Base-by-base conservation (phyloP, 306 rosid genomes). In the Cicer yamashitae region DNA sequence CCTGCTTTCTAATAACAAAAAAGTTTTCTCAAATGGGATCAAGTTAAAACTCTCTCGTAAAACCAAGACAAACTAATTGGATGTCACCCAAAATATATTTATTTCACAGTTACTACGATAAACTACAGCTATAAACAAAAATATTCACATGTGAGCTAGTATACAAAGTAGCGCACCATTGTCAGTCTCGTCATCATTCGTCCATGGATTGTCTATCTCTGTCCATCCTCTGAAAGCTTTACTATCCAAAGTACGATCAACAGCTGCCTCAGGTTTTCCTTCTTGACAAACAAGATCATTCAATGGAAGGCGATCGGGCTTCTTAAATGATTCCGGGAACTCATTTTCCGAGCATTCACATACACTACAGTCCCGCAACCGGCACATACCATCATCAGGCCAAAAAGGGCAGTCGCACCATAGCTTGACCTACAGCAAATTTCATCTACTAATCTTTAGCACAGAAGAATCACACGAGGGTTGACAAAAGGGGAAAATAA, bases 341-440 rank as follows among this genome's bases (percentile, higher is more conserved):
- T 94, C 99, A 30, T 39, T 85, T 8, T 94, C 96, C 11, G 97
- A 92, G 59, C 99, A 94, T 85, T 94, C 99, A 82, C 99, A 94
- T 43, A 94, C 99, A 86, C 96, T 94, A 78, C 97, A 94, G 67
- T 94, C 99, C 75, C 97, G 87, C 91, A 94, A 81, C 60, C 88
- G 90, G 80, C 99, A 94, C 99, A 94, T 94, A 41, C 99, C 99
- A 82, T 94, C 99, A 40, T 94, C 97, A 22, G 96, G 99, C 99
- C 99, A 94, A 77, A 91, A 94, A 20, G 96, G 99, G 81, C 99
- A 94, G 84, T 94, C 93, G 37, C 99, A 94, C 99, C 97, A 90
- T 46, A 94, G 82, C 81, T 94, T 94, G 14, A 58, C 98, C 99
- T 92, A 44, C 47, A 58, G 51, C 67, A 70, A 30, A 75, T 67